phyloP scores from a whole-genome alignment of 2,329 filamentous ascomycete species.

The Talaromyces islandicus region DNA sequence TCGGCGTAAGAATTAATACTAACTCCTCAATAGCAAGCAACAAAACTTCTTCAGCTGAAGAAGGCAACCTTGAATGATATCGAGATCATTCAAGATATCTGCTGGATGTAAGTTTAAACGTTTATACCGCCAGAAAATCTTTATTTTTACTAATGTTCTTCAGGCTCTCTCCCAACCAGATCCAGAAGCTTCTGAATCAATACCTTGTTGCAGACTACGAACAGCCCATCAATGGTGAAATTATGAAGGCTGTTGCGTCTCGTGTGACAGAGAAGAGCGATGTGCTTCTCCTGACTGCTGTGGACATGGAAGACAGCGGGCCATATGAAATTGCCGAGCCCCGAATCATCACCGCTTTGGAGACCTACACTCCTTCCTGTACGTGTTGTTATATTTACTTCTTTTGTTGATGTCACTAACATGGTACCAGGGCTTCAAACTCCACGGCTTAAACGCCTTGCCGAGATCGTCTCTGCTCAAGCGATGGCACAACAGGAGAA shows the following conservation, averaged over 20 bases:
- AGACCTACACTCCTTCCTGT: conserved; percentile 98
- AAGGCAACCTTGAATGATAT: conserved; percentile 99
- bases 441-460: conserved; percentile 84
- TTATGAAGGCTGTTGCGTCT: conserved; percentile 98
- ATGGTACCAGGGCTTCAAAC: conserved; percentile 76
- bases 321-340: conserved; percentile 98
- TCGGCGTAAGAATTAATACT: conserved; percentile 4
- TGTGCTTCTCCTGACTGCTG: conserved; percentile 83
- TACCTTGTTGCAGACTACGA: conserved; percentile 98
- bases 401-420: conserved; percentile 17
- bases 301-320: conserved; percentile 98
- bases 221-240: conserved; percentile 98
- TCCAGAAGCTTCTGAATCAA: conserved; percentile 97
- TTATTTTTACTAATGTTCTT: not conserved
- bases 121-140: not conserved
- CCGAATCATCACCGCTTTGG: conserved; percentile 86
- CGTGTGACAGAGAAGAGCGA: conserved; percentile 98
- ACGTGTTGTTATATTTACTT: conserved; percentile 37
- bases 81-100: conserved; percentile 99
- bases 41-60: conserved; percentile 95
- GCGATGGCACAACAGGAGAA: conserved; percentile 94
- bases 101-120: conserved; percentile 79
- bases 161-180: conserved; percentile 95
- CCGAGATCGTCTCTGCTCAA: conserved; percentile 96
- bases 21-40: conserved; percentile 66